Conservation (phyloP, 768 basidiomycete species). For the Phylloporus rhodoxanthus region DNA sequence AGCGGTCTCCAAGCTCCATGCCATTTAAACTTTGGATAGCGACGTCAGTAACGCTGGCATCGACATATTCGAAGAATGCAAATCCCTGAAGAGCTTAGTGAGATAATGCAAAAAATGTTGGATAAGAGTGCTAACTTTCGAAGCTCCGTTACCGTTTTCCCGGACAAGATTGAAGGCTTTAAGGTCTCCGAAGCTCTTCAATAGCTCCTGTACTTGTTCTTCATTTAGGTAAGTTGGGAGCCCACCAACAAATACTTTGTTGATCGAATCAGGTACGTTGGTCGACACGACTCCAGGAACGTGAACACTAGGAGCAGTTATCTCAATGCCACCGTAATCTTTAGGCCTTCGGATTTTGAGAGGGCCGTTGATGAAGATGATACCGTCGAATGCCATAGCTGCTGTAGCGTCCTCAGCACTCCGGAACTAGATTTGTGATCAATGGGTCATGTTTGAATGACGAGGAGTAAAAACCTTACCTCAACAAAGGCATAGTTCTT, state of each 20-base stretch:
- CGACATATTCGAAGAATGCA: conserved; percentile 98
- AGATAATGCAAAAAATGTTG: not conserved
- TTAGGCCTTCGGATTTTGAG: conserved; percentile 97
- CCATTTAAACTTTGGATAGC: conserved; percentile 95
- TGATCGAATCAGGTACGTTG: conserved; percentile 93
- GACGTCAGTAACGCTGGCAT: conserved; percentile 82
- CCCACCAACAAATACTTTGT: conserved; percentile 97
- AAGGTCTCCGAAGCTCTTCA: conserved; percentile 96
- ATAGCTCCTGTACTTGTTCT: conserved; percentile 95
- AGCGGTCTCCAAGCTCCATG: conserved; percentile 96
- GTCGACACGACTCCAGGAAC: conserved; percentile 95
- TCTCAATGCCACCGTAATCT: conserved; percentile 82
- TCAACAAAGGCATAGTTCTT: conserved; percentile 99
- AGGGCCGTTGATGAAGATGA: conserved; percentile 91
- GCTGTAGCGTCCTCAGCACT: conserved; percentile 94
- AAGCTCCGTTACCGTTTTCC: conserved; percentile 82
- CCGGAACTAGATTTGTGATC: conserved; percentile 67
- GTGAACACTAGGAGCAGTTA: conserved; percentile 61
- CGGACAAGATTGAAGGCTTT: conserved; percentile 98
- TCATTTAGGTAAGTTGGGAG: conserved; percentile 94
- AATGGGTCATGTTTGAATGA: conserved; percentile 3
- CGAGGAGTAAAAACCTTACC: conserved; percentile 40
- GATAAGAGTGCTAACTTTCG: conserved; percentile 55
- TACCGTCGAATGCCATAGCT: conserved; percentile 96
- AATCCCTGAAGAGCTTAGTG: conserved; percentile 62